Percentiles rank a stretch among this genome's conserved stretches.
Evolutionary conservation across 75 land plant genomes (phyloP).

Genomic region (Sequoiadendron giganteum): DNA sequence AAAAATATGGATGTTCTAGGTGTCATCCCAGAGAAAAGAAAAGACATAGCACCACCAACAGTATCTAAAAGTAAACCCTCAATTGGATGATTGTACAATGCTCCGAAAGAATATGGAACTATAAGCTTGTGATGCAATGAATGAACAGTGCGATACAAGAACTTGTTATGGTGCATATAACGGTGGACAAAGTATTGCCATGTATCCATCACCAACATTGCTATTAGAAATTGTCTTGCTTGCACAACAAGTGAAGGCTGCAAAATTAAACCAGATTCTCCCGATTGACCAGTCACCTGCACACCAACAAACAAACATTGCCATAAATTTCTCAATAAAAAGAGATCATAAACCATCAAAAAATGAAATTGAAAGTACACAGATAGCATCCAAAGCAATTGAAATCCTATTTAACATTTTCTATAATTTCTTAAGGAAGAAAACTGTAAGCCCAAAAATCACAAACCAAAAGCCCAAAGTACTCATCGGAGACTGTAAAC

Average conservation of each 20-base stretch:
- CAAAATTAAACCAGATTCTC: slow-evolving; percentile 3
- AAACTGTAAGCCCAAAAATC: background rate
- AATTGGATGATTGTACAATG: slow-evolving; percentile 41
- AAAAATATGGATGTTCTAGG: slow-evolving; percentile 49
- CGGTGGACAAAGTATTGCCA: slow-evolving; percentile 87
- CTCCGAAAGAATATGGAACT: slow-evolving; percentile 50
- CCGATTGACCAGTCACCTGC: slow-evolving; percentile 32
- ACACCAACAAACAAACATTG: background rate
- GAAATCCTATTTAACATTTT: background rate
- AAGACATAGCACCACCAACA: slow-evolving; percentile 38
- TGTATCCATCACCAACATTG: slow-evolving; percentile 72
- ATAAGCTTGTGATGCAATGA: slow-evolving; percentile 40
- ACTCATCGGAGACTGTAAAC: background rate
- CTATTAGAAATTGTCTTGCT: slow-evolving; percentile 31
- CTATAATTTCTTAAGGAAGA: background rate
- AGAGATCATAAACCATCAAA: background rate
- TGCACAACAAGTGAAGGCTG: slow-evolving; percentile 18
- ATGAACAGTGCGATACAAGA: slow-evolving; percentile 39
- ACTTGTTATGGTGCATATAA: slow-evolving; percentile 53
- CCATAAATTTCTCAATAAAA: background rate
- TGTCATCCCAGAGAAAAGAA: slow-evolving; percentile 40
- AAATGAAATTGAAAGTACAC: background rate
- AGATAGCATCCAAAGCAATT: background rate
- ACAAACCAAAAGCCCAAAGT: background rate
- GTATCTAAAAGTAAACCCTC: slow-evolving; percentile 47